Evolutionary conservation across 352 stramenopile genomes (phyloP).

Genomic region (Globisporangium megalacanthum): DNA sequence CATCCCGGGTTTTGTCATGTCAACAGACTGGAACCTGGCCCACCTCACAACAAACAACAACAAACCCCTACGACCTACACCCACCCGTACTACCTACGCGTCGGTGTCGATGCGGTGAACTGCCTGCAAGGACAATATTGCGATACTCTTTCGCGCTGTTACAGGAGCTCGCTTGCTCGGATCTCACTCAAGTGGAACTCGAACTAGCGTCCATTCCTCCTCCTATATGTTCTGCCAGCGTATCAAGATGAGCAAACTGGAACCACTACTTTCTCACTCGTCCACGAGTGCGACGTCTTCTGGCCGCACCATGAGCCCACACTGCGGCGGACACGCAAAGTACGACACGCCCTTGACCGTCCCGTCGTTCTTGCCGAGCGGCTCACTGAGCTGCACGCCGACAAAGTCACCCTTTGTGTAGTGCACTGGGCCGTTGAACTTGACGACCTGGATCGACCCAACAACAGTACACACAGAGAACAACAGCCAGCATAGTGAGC

Average conservation of each 20-base stretch:
- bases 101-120: too few relatives aligned
- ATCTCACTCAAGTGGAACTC: too few relatives aligned
- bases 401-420: slow-evolving; percentile 73
- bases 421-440: slow-evolving; percentile 57
- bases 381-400: slow-evolving; percentile 47
- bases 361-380: slow-evolving; percentile 69
- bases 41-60: too few relatives aligned
- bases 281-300: slow-evolving; percentile 23
- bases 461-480: not conserved
- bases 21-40: not conserved
- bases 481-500: not conserved
- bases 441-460: slow-evolving; percentile 32
- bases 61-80: too few relatives aligned
- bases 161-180: too few relatives aligned
- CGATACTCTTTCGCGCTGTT: too few relatives aligned
- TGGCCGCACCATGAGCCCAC: slow-evolving; percentile 70
- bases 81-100: too few relatives aligned
- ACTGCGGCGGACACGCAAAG: slow-evolving; percentile 46
- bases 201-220: too few relatives aligned
- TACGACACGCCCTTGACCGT: slow-evolving; percentile 61
- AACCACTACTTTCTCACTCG: not conserved
- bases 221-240: not conserved
- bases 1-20: not conserved
- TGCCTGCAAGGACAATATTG: too few relatives aligned
- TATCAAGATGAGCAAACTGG: not conserved